phyloP scores from a whole-genome alignment of 2,329 filamentous ascomycete species.

The Aaosphaeria arxii region DNA sequence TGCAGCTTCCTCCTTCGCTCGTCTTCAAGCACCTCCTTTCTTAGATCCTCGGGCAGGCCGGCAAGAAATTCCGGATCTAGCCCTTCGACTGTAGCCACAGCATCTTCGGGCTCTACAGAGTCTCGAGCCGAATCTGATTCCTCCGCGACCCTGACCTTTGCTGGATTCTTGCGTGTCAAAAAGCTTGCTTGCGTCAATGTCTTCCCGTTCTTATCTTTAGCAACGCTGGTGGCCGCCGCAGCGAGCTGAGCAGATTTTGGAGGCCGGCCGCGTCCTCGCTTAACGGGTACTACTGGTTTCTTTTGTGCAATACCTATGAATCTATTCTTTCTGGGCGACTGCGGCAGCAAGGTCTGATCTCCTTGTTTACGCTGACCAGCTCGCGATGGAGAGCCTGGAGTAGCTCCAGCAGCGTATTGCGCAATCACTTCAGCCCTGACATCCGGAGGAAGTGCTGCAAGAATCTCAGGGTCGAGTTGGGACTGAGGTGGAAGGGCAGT shows the following conservation, averaged over 20 bases:
- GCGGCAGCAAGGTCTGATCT: conserved; percentile 40
- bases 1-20: conserved; percentile 47
- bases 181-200: conserved; percentile 72
- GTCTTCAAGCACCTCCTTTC: conserved; percentile 70
- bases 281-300: conserved; percentile 57
- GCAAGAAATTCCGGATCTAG: conserved; percentile 66
- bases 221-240: conserved; percentile 51
- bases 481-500: conserved; percentile 60
- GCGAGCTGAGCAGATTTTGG: conserved; percentile 37
- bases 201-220: conserved; percentile 21
- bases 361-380: conserved; percentile 26
- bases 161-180: conserved; percentile 40
- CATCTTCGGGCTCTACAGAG: conserved; percentile 44
- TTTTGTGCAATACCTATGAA: conserved; percentile 48
- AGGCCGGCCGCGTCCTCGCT: conserved; percentile 61
- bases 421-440: conserved; percentile 80
- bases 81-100: conserved; percentile 8
- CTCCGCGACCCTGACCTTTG: conserved; percentile 2
- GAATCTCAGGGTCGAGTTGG: conserved; percentile 80
- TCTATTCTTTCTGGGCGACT: conserved; percentile 52
- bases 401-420: conserved; percentile 54
- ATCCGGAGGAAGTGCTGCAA: conserved; percentile 79
- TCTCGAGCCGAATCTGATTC: conserved; percentile 4
- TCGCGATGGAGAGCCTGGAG: conserved; percentile 27
- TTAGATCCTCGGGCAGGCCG: conserved; percentile 71